A percentile compares a stretch with the other conserved stretches of the same genome.
Evolutionary conservation across 768 basidiomycete species (phyloP).

Genomic region (Russula foetens): DNA sequence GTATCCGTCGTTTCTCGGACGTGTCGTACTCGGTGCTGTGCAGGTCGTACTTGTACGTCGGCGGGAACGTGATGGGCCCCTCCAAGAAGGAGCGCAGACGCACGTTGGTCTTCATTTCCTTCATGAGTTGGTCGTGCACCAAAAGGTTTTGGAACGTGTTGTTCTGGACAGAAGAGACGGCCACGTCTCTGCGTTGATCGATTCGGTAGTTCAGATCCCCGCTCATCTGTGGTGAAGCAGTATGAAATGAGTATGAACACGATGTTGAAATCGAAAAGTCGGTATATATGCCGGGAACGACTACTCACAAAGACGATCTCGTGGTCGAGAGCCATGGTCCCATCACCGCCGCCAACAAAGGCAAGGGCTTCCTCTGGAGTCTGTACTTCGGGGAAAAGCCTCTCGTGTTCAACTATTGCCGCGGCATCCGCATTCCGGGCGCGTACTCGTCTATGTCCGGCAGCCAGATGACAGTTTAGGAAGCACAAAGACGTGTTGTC

Average conservation of each 20-base stretch:
- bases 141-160: slow-evolving; percentile 58
- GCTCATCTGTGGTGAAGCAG: slow-evolving; percentile 67
- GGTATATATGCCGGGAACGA: background rate
- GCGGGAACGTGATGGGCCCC: slow-evolving; percentile 72
- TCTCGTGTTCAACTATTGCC: slow-evolving; percentile 76
- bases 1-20: slow-evolving; percentile 80
- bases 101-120: slow-evolving; percentile 84
- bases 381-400: slow-evolving; percentile 46
- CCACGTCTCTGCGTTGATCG: slow-evolving; percentile 81
- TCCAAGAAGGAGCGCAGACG: slow-evolving; percentile 79
- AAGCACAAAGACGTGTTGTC: slow-evolving; percentile 93
- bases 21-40: slow-evolving; percentile 73
- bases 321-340: slow-evolving; percentile 89
- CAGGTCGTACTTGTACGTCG: slow-evolving; percentile 94
- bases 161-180: slow-evolving; percentile 60
- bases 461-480: slow-evolving; percentile 96
- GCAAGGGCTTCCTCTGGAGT: slow-evolving; percentile 48
- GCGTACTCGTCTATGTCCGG: slow-evolving; percentile 77
- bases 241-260: background rate
- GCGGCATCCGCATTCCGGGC: slow-evolving; percentile 83
- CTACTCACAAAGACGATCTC: slow-evolving; percentile 80
- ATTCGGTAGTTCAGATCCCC: slow-evolving; percentile 98
- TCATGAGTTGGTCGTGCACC: slow-evolving; percentile 79
- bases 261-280: background rate
- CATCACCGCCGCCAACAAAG: slow-evolving; percentile 88